phyloP scores from a whole-genome alignment of 768 basidiomycete species.

The Neoboletus brunneissimus region DNA sequence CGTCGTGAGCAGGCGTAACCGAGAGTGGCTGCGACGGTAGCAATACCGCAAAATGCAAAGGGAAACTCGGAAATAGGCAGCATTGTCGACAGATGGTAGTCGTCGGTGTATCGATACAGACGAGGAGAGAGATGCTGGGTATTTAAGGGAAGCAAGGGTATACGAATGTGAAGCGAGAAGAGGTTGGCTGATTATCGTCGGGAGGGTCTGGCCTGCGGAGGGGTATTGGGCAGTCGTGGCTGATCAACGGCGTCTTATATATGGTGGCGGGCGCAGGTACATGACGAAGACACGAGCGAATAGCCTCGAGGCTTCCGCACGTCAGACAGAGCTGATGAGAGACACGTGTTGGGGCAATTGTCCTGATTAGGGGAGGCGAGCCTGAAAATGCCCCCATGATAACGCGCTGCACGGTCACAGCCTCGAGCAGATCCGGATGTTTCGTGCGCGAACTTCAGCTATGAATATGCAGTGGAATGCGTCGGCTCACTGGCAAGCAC shows the following conservation, averaged over 20 bases:
- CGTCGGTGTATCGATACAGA: constrained; percentile 1
- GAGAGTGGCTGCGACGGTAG: constrained; percentile 58
- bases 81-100: constrained; percentile 30
- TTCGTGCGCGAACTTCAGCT: background rate
- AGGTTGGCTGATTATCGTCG: constrained; percentile 23
- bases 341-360: constrained; percentile 22
- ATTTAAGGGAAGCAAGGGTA: constrained; percentile 21
- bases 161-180: constrained; percentile 7
- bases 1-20: constrained; percentile 56
- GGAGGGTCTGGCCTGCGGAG: constrained; percentile 7
- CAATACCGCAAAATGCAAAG: constrained; percentile 54
- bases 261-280: constrained; percentile 16
- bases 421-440: constrained; percentile 8
- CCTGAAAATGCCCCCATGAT: constrained; percentile 2
- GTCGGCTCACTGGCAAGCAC: constrained; percentile 1
- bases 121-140: constrained; percentile 16
- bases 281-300: constrained; percentile 26
- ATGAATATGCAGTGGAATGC: background rate
- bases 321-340: constrained; percentile 8
- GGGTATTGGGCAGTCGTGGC: constrained; percentile 20
- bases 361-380: constrained; percentile 9
- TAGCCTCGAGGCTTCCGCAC: constrained; percentile 34
- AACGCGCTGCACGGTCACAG: constrained; percentile 15
- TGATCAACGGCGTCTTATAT: constrained; percentile 35
- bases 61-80: constrained; percentile 53